Percentiles rank a stretch among this genome's conserved stretches.
Evolutionary conservation across 2,329 filamentous ascomycete species (phyloP).

Genomic region (Thielaviopsis euricoi): DNA sequence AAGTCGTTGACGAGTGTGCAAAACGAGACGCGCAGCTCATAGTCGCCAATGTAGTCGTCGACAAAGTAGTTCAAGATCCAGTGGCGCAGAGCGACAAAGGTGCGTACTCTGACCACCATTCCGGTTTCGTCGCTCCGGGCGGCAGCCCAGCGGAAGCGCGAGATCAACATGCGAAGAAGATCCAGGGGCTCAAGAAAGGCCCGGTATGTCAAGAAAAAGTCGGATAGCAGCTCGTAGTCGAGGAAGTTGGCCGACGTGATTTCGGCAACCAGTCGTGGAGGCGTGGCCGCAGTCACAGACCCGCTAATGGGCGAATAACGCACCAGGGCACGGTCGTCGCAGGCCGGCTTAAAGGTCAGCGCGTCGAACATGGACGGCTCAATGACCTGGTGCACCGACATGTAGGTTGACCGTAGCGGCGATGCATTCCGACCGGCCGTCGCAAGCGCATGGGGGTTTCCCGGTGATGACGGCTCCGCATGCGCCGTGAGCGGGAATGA

Average conservation of each 20-base stretch:
- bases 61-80: conserved; percentile 98
- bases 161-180: conserved; percentile 68
- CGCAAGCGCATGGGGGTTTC: background rate
- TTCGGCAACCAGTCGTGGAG: conserved; percentile 79
- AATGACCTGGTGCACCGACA: conserved; percentile 34
- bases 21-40: conserved; percentile 57
- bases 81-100: conserved; percentile 86
- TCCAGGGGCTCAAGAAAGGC: conserved; percentile 65
- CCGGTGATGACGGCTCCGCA: conserved; percentile 19
- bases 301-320: conserved; percentile 57
- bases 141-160: conserved; percentile 75
- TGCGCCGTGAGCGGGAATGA: conserved; percentile 12
- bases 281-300: conserved; percentile 76
- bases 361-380: conserved; percentile 68
- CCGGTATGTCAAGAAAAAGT: conserved; percentile 93
- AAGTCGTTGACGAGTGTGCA: conserved; percentile 64
- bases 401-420: conserved; percentile 29
- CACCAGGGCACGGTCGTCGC: conserved; percentile 66
- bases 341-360: conserved; percentile 61
- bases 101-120: conserved; percentile 85
- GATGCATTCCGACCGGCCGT: background rate
- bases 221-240: conserved; percentile 90
- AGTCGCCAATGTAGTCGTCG: conserved; percentile 76
- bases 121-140: conserved; percentile 66
- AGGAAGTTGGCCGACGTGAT: conserved; percentile 93